Base-by-base conservation (phyloP, 2,329 filamentous ascomycete species). In the Macrophomina phaseolina region DNA sequence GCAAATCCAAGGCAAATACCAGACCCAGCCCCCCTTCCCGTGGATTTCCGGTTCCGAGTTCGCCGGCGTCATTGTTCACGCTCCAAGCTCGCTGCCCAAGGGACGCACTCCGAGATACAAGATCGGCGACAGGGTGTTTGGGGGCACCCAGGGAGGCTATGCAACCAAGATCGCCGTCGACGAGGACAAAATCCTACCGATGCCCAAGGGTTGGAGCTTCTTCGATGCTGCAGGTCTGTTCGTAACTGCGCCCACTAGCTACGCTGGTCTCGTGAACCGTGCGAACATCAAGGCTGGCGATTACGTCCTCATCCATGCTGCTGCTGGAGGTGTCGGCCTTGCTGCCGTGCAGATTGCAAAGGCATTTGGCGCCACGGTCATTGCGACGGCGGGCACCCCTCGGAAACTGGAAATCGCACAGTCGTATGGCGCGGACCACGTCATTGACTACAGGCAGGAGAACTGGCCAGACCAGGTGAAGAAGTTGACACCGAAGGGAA, bases 261-360 rank as follows among this genome's bases (percentile, higher is more conserved):
- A 97, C 76, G 92, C 89, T 2, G 93, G 89, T 0, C 82, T 98
- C 28, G 92, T 97, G 4, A 86, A 89, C 18, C 85, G 94, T 58
- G 94, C 93, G 0, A 85, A 87, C 3, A 84, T 97, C 49, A 90
- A 93, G 79, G 80, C 86, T 46, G 80, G 93, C 0, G 94, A 98
- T 73, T 91, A 87, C 79, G 94, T 97, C 1, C 87, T 98, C 8
- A 89, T 98, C 14, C 94, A 98, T 76, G 94, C 94, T 1, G 94
- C 93, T 0, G 94, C 94, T 0, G 94, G 94, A 2, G 94, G 94
- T 16, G 94, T 97, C 11, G 94, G 94, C 0, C 82, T 97, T 1
- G 92, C 94, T 1, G 94, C 94, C 4, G 93, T 98, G 30, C 94
- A 97, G 78, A 89, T 98, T 68, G 94, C 94, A 34, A 97, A 97